Percentiles rank a stretch among this genome's conserved stretches.
Evolutionary conservation across 139 green algal genomes (phyloP).

Genomic region (Closterium sp.): DNA sequence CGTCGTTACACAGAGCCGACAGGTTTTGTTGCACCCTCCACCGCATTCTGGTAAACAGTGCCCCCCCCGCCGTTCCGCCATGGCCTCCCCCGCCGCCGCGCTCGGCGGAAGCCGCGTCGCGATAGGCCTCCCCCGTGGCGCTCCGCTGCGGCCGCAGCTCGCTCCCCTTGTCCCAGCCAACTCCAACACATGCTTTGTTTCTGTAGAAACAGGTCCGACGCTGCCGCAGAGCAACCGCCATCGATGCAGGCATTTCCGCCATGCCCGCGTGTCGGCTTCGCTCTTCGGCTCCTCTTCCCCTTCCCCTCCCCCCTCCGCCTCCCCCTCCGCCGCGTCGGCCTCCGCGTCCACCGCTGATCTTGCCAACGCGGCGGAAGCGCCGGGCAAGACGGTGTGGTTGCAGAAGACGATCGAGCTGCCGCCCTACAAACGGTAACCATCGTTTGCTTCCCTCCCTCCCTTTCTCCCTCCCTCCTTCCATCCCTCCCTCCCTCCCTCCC

Average conservation of each 20-base stretch:
- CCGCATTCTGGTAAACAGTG: no score
- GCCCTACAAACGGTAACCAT: constrained; percentile 15
- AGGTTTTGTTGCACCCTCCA: no score
- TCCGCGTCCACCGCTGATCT: background rate
- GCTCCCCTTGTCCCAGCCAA: background rate
- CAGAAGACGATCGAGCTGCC: constrained; percentile 41
- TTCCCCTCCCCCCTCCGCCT: no score
- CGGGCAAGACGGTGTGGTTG: constrained; percentile 17
- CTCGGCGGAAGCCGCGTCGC: no score
- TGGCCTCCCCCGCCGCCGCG: background rate
- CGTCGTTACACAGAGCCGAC: no score
- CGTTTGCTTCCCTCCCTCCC: background rate
- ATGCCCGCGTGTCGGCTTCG: background rate
- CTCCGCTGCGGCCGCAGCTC: background rate
- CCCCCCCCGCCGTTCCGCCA: background rate
- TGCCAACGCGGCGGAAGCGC: constrained; percentile 2
- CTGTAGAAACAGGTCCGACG: background rate
- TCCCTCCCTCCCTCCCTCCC: no score
- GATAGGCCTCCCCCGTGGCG: no score
- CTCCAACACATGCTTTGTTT: no score
- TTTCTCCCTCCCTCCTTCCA: no score
- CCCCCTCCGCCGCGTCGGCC: background rate
- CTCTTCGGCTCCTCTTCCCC: background rate
- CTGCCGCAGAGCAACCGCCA: background rate
- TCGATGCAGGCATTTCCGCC: background rate